Base-by-base conservation (phyloP, 352 stramenopile species). In the Phytophthora ohioensis region DNA sequence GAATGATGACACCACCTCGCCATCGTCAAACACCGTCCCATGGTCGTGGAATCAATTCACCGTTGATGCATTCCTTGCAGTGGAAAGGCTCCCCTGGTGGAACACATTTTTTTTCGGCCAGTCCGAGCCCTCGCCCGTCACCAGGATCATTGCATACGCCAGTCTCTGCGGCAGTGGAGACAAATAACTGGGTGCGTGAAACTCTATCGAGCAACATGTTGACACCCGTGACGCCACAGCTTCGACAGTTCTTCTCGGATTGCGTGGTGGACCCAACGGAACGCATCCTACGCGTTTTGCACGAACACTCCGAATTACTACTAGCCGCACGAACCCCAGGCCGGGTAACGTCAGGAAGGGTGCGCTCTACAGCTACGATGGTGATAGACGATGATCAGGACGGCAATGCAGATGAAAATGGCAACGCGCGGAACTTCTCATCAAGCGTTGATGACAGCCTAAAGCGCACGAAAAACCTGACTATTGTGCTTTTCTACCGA, bases 131-230 rank as follows among this genome's bases (percentile, higher is more conserved):
- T 48, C 69, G 72, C 21, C 64, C 63, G 5, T 93, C 86, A 1
- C 84, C 88, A 5, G 72, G 73, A 30, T 70, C 78, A 1, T 74
- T 82, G 38, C 84, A 90, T 42, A 95, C 90, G 3, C 90, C 90
- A 2, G 84, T 96, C 5, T 91, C 84, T 6, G 82, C 88, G 0
- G 90, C 90, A 31, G 82, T 96, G 3, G 88, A 96, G 60, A 95
- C 84, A 15, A 94, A 79, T 73, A 90, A 86, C 30, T 96, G 88
- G 88, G 78, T 96, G 32, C 85, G 90, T 41, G 85, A 92, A 56
- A 89, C 76, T 1, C 64, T 94, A 36, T 69, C 64, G n/a, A 70
- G 47, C 34, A 71, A 62, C 55, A 78, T 75, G 4, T 56, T 77
- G 21, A 78, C 59, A 3, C 76, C 64, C 17, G 61, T 92, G 5